Conservation (phyloP, 345 rosid genomes). For the Carallia brachiata region DNA sequence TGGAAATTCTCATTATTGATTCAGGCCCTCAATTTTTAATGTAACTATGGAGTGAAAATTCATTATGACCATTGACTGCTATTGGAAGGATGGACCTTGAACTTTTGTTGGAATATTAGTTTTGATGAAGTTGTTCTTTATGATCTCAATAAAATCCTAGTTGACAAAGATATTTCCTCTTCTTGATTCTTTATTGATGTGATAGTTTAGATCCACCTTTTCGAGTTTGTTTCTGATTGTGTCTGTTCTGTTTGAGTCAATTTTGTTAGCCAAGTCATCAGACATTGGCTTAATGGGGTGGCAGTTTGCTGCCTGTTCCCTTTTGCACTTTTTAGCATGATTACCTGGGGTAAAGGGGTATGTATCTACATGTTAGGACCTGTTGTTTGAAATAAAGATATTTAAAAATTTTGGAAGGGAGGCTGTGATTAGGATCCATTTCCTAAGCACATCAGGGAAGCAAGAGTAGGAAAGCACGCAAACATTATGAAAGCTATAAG, state of each 20-base stretch:
- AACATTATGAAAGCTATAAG: no score
- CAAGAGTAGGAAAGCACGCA: no score
- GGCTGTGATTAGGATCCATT: neutral
- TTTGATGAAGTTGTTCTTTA: no score
- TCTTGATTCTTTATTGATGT: neutral
- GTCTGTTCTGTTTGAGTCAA: neutral
- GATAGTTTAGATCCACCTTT: neutral
- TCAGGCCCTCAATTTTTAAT: neutral
- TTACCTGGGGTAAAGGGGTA: neutral
- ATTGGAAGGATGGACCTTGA: neutral
- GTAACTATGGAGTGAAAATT: neutral
- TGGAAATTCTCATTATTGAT: neutral
- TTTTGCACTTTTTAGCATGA: neutral
- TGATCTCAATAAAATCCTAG: no score
- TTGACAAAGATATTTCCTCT: no score
- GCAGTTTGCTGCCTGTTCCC: neutral
- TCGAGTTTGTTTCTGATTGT: neutral
- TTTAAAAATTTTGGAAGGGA: neutral
- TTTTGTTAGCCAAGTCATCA: neutral
- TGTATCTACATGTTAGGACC: neutral
- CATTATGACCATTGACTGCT: conserved; percentile 5
- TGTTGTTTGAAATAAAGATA: neutral
- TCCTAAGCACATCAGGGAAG: neutral
- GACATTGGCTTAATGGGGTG: neutral
- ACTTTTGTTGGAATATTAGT: no score